These are phyloP conservation scores for Rhizoclosmatium globosum DNA, from an alignment of 192 early-diverging fungal genomes.

Conservation along the genomic window DNA sequence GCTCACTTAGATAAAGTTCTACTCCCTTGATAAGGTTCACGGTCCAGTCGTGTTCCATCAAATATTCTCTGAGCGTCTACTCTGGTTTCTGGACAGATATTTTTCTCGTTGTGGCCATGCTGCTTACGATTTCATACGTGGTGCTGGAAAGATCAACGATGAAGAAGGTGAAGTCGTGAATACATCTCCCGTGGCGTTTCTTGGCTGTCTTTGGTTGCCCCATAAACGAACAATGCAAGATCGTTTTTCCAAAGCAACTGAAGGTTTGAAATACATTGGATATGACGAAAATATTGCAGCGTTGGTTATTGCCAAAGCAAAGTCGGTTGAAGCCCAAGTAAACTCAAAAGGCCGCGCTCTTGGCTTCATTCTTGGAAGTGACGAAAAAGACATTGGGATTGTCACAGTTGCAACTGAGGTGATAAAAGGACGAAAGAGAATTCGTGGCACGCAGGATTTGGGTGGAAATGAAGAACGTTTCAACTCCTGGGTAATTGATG, in stretches of 20 bases:
- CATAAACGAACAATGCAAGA: neutral
- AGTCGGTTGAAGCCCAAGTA: neutral
- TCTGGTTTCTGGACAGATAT: neutral
- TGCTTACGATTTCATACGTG: neutral
- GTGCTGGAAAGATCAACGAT: neutral
- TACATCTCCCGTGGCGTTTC: neutral
- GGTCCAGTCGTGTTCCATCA: neutral
- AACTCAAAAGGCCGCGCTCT: neutral
- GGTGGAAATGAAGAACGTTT: neutral
- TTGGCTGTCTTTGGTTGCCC: neutral
- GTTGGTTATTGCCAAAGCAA: neutral
- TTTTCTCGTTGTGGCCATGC: neutral
- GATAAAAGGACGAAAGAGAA: neutral
- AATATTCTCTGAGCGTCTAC: neutral
- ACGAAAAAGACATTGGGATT: slow-evolving; percentile 1
- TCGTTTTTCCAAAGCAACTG: neutral
- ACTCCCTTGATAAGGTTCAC: neutral
- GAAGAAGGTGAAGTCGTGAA: neutral
- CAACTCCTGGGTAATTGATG: neutral
- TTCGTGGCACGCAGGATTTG: neutral
- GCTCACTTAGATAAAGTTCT: neutral
- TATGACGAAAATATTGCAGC: neutral
- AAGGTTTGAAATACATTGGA: neutral
- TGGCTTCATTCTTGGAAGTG: neutral
- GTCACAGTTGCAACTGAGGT: neutral